phyloP scores from a whole-genome alignment of 352 stramenopile species.

The Pythium insidiosum region DNA sequence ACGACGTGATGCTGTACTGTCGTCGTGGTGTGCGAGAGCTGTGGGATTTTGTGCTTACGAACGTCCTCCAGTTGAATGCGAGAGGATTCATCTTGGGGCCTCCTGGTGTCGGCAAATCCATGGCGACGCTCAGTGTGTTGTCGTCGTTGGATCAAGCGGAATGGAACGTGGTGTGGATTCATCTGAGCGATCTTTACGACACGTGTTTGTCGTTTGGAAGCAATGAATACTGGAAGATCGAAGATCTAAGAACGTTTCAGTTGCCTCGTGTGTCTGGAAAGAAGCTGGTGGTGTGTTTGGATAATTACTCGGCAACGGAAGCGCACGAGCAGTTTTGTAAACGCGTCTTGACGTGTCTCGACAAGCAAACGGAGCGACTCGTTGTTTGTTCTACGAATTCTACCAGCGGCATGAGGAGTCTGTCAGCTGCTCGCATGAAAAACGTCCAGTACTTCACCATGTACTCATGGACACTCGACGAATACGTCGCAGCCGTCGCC shows the following conservation, averaged over 20 bases:
- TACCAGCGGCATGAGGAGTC: background rate
- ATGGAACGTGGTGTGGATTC: constrained; percentile 18
- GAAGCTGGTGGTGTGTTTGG: background rate
- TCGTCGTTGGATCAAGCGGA: constrained; percentile 13
- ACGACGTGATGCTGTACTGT: background rate
- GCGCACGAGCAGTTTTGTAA: background rate
- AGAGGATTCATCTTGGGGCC: constrained; percentile 14
- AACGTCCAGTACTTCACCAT: background rate
- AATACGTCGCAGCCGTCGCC: constrained; percentile 2
- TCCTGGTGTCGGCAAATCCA: too few species aligned
- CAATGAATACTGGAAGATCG: background rate
- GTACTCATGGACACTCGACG: constrained; percentile 1
- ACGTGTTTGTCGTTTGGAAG: background rate
- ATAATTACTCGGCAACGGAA: background rate
- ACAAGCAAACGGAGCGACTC: background rate
- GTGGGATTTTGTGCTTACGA: background rate
- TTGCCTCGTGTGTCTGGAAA: background rate
- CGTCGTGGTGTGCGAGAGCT: background rate
- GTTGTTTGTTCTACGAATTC: background rate
- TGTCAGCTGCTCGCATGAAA: background rate
- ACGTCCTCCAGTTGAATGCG: constrained; percentile 3
- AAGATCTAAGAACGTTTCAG: background rate
- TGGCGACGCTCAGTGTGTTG: too few species aligned
- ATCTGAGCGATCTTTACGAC: background rate
- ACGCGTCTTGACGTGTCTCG: background rate